phyloP scores from a whole-genome alignment of 2,329 filamentous ascomycete genomes.

The Macroventuria anomochaeta region DNA sequence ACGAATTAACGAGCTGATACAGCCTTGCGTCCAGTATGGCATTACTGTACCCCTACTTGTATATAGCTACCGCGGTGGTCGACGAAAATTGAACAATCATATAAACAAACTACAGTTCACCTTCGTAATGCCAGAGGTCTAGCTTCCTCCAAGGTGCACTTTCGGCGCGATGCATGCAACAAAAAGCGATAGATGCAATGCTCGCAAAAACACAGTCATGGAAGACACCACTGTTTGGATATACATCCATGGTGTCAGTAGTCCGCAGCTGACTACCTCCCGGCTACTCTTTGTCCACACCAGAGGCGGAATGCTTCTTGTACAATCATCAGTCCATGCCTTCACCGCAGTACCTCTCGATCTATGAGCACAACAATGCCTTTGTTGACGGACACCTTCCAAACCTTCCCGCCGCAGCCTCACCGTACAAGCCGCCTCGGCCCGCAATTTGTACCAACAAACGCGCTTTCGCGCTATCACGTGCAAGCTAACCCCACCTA shows the following conservation, averaged over 20 bases:
- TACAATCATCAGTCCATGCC: not conserved
- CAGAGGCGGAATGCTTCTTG: not conserved
- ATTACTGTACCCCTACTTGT: not conserved
- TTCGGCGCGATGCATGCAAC: too few species aligned
- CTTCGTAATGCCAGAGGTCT: too few species aligned
- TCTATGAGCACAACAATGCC: too few species aligned
- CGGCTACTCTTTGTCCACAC: too few species aligned
- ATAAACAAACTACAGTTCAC: not conserved
- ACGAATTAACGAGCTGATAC: not conserved
- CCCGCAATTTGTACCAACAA: conserved; percentile 10
- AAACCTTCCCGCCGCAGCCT: not conserved
- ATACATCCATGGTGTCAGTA: not conserved
- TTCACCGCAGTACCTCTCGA: too few species aligned
- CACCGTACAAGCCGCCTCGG: conserved; percentile 4
- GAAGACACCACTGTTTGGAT: too few species aligned
- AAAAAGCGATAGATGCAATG: too few species aligned
- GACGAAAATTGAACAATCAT: not conserved
- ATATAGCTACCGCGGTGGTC: not conserved
- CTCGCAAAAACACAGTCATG: too few species aligned
- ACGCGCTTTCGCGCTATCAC: conserved; percentile 36
- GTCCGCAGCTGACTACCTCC: too few species aligned
- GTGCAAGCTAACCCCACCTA: conserved; percentile 20
- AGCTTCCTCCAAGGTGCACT: too few species aligned
- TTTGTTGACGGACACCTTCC: not conserved
- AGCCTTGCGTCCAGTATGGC: not conserved